These are phyloP conservation scores for Kodamaea neixiangensis DNA, from an alignment of 805 yeast species.

Conservation along the genomic window DNA sequence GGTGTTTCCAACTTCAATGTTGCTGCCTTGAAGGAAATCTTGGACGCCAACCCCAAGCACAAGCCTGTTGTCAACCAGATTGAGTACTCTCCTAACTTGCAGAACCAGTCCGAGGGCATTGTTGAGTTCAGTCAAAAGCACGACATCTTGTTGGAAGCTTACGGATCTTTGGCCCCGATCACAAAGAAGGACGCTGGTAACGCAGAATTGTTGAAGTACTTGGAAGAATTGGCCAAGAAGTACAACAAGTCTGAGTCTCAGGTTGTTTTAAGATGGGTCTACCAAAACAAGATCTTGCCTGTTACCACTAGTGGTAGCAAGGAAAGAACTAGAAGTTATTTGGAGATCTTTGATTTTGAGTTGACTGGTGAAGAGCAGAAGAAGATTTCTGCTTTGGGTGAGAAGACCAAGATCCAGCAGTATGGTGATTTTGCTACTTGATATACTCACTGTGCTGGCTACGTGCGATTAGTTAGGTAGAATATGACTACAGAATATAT, in stretches of 20 bases:
- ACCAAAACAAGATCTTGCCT: constrained; percentile 72
- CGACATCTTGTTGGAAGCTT: constrained; percentile 61
- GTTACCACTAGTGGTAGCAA: constrained; percentile 79
- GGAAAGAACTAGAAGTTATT: constrained; percentile 62
- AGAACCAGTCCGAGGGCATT: constrained; percentile 67
- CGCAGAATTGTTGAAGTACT: constrained; percentile 53
- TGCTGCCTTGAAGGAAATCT: constrained; percentile 63
- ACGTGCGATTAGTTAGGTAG: too few species aligned
- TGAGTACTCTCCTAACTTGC: constrained; percentile 90
- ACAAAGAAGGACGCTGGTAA: constrained; percentile 52
- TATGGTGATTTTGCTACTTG: background rate
- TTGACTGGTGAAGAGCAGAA: constrained; percentile 60
- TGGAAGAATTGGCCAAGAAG: constrained; percentile 54
- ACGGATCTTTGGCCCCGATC: constrained; percentile 81
- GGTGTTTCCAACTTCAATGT: constrained; percentile 84
- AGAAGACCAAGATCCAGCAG: constrained; percentile 1
- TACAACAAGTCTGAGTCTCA: constrained; percentile 63
- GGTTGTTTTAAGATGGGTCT: constrained; percentile 79
- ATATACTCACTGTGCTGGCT: too few species aligned
- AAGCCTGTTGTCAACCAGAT: constrained; percentile 81
- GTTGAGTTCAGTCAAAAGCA: constrained; percentile 69
- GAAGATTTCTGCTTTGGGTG: constrained; percentile 65
- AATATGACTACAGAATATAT: too few species aligned
- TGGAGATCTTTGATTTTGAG: constrained; percentile 56
- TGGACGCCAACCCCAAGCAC: constrained; percentile 61